Evolutionary conservation across 2,329 filamentous ascomycete species (phyloP), one percentile per base, ranked within the genome.

Genomic region (Cladosporium cucumerinum): DNA sequence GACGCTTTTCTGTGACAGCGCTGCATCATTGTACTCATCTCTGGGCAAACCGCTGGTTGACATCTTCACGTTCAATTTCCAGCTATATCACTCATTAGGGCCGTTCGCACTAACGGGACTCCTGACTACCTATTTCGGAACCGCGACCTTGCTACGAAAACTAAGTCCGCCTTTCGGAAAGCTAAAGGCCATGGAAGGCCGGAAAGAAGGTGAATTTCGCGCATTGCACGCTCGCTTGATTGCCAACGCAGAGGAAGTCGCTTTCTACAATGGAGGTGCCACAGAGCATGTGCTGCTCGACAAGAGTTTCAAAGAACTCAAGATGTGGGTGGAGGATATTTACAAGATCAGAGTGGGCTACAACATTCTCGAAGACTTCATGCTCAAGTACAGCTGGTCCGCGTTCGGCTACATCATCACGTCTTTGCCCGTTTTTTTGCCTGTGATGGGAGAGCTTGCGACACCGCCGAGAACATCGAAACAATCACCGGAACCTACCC

Each of bases 21-120:
- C 95, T 1, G 93, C 95, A 18, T 92, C 92, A 25, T 81, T 99
- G 5, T 99, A 98, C 80, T 98, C 95, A 1, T 97, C 93, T 0
- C 83, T 99, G 3, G 95, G 95, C n/a, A 99, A 99, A 77, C 95
- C 95, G 0, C 88, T 97, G 69, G 92, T 99, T n/a, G 95, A 99
- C 76, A 84, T 99, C 2, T 91, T 93, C 70, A 95, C 98, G 55
- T 99, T 99, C 83, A 99, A 96, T 78, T 99, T 96, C 77, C 95
- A 99, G 77, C 86, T 99, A 0, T 97, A 96, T 77, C 89, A 89
- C 39, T 96, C 93, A 0, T 84, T 99, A 0, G 95, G 95, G 0
- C 93, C 94, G 0, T 79, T 98, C 21, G 95, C 95, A 0, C 81
- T 98, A 65, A 90, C 89, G 5, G 94, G 92, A 0, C 85, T 99